Conservation (phyloP, 1,139 yeast genomes). For the Meyerozyma carpophila region DNA sequence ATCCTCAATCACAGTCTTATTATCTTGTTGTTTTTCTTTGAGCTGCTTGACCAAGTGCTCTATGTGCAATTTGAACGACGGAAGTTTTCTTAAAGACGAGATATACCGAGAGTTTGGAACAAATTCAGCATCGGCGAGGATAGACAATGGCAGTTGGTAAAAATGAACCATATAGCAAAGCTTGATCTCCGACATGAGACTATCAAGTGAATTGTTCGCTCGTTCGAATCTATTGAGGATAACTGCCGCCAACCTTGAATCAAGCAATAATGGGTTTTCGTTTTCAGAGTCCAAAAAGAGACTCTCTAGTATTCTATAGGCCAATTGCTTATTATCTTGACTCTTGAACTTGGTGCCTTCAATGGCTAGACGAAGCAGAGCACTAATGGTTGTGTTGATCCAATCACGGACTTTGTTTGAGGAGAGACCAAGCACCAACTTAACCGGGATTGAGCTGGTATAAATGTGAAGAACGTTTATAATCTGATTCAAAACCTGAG, state of each 20-base stretch:
- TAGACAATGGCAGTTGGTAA: constrained; percentile 55
- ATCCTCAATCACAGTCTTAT: not conserved
- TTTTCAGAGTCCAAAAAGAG: constrained; percentile 26
- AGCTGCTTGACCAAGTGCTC: constrained; percentile 20
- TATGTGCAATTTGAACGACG: constrained; percentile 38
- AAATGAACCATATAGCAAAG: constrained; percentile 66
- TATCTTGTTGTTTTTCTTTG: constrained; percentile 11
- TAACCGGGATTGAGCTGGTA: constrained; percentile 33
- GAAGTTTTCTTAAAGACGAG: constrained; percentile 36
- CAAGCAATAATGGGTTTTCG: constrained; percentile 14
- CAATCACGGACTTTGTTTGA: constrained; percentile 38
- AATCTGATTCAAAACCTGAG: constrained; percentile 46
- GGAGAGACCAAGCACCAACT: constrained; percentile 50
- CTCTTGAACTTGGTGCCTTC: constrained; percentile 40
- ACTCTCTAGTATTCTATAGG: constrained; percentile 32
- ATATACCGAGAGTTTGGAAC: constrained; percentile 17
- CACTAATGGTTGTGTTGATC: constrained; percentile 30
- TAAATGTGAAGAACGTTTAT: constrained; percentile 41
- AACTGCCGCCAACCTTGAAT: constrained; percentile 27
- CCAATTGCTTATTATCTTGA: constrained; percentile 35
- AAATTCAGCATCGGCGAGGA: constrained; percentile 6
- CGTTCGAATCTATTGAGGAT: constrained; percentile 32
- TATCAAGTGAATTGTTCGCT: constrained; percentile 49
- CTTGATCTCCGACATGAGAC: constrained; percentile 48
- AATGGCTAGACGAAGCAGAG: constrained; percentile 26